Conservation (phyloP, 2,329 filamentous ascomycete species). For the Sordariomycetes sp. region DNA sequence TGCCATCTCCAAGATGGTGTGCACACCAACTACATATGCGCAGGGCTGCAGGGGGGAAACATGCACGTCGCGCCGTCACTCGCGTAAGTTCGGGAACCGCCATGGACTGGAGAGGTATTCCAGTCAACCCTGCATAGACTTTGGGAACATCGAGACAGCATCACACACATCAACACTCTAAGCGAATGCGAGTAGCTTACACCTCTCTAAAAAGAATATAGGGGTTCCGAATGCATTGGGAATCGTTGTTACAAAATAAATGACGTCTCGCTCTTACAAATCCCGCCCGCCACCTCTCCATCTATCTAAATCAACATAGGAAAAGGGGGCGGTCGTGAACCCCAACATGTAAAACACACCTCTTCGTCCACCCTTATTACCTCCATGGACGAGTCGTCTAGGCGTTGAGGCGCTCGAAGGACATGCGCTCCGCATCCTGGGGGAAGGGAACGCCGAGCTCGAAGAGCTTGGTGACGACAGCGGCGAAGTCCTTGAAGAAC, state of each 20-base stretch:
- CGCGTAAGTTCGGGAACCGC: too few relatives aligned
- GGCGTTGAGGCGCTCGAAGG: constrained; percentile 43
- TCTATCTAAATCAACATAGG: not conserved
- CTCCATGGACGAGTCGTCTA: not conserved
- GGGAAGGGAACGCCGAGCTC: constrained; percentile 89
- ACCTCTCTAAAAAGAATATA: not conserved
- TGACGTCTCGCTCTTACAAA: not conserved
- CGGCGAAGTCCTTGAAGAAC: constrained; percentile 89
- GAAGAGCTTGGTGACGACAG: constrained; percentile 69
- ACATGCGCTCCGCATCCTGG: constrained; percentile 44
- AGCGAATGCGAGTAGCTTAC: not conserved
- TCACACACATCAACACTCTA: not conserved
- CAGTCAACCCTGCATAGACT: not conserved
- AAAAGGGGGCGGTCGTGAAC: not conserved
- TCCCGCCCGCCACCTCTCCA: not conserved
- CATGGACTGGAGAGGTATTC: too few relatives aligned
- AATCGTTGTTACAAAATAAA: not conserved
- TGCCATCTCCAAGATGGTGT: too few relatives aligned
- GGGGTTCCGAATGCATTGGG: not conserved
- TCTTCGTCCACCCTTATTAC: not conserved
- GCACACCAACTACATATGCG: too few relatives aligned
- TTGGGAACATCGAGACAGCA: too few relatives aligned
- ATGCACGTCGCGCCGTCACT: too few relatives aligned
- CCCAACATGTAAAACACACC: not conserved
- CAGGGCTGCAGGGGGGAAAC: too few relatives aligned